These are phyloP conservation scores for Shiraia sp. DNA, from an alignment of 2,329 filamentous ascomycete species.

Conservation along the genomic window DNA sequence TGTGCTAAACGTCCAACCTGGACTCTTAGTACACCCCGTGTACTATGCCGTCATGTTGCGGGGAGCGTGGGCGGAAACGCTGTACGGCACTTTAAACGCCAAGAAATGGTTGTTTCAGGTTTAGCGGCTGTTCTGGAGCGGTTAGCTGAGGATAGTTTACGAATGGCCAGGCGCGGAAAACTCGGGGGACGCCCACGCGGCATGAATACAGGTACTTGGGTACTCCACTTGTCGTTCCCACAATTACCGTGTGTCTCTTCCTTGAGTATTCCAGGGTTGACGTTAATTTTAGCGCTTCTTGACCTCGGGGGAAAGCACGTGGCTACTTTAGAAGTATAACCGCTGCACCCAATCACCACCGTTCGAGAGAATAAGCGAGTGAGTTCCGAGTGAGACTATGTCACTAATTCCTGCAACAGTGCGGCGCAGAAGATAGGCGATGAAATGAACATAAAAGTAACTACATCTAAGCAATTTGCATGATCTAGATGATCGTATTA, in stretches of 20 bases:
- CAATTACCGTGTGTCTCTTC: constrained; percentile 11
- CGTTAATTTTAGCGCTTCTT: no score
- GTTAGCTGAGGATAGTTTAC: not conserved
- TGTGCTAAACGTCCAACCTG: constrained; percentile 17
- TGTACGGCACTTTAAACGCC: constrained; percentile 27
- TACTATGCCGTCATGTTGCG: constrained; percentile 32
- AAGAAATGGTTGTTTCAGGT: constrained; percentile 6
- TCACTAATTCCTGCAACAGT: no score
- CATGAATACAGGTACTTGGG: constrained; percentile 1
- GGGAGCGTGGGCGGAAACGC: constrained; percentile 27
- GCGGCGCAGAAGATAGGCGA: no score
- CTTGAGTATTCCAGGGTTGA: not conserved
- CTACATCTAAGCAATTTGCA: no score
- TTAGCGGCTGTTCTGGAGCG: not conserved
- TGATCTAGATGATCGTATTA: no score
- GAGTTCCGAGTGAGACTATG: no score
- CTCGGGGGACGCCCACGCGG: constrained; percentile 1
- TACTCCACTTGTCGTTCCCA: constrained; percentile 5
- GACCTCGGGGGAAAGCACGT: no score
- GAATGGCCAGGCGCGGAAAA: constrained; percentile 1
- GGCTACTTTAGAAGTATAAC: no score
- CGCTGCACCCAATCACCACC: no score
- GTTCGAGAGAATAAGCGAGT: no score
- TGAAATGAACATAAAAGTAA: no score
- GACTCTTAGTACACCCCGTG: constrained; percentile 13